Percentiles rank a stretch among this genome's conserved stretches.
These are phyloP conservation scores for Tricholoma furcatifolium DNA, from an alignment of 768 basidiomycete species.

Conservation along the genomic window DNA sequence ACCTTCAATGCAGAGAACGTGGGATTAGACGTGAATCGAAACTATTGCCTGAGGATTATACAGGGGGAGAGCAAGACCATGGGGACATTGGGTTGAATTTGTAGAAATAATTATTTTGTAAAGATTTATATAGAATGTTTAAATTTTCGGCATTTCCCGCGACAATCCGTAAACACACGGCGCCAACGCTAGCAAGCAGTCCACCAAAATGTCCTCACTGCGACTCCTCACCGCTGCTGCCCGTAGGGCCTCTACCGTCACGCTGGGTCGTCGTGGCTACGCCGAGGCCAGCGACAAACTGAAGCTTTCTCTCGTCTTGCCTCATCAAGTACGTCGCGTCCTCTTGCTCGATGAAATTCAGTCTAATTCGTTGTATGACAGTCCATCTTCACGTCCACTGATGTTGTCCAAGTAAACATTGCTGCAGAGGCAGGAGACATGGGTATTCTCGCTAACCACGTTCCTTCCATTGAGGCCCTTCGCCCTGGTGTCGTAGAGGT, in stretches of 20 bases:
- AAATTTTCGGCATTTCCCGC: slow-evolving; percentile 20
- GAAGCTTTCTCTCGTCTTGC: slow-evolving; percentile 89
- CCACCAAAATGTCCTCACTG: slow-evolving; percentile 67
- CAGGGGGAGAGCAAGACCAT: slow-evolving; percentile 43
- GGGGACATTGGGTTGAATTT: slow-evolving; percentile 41
- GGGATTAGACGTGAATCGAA: slow-evolving; percentile 61
- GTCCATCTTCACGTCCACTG: slow-evolving; percentile 88
- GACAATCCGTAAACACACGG: slow-evolving; percentile 43
- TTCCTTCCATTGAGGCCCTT: slow-evolving; percentile 93
- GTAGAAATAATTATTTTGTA: slow-evolving; percentile 1
- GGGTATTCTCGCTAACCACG: slow-evolving; percentile 99
- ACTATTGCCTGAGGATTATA: slow-evolving; percentile 63
- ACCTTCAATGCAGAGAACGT: slow-evolving; percentile 49
- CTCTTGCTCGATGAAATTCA: background rate
- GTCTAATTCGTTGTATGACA: slow-evolving; percentile 30
- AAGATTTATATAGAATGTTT: slow-evolving; percentile 1
- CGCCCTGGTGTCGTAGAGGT: slow-evolving; percentile 95
- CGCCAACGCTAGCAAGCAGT: slow-evolving; percentile 19
- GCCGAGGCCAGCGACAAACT: slow-evolving; percentile 92
- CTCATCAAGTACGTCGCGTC: slow-evolving; percentile 74
- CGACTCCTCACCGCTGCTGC: slow-evolving; percentile 66
- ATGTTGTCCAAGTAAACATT: slow-evolving; percentile 95
- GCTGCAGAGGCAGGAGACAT: slow-evolving; percentile 95
- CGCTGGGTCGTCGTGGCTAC: slow-evolving; percentile 75
- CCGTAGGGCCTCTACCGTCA: slow-evolving; percentile 53